Evolutionary conservation across 2,329 filamentous ascomycete genomes (phyloP), one percentile per base, ranked within the genome.

Genomic region (Basipetospora sp.): DNA sequence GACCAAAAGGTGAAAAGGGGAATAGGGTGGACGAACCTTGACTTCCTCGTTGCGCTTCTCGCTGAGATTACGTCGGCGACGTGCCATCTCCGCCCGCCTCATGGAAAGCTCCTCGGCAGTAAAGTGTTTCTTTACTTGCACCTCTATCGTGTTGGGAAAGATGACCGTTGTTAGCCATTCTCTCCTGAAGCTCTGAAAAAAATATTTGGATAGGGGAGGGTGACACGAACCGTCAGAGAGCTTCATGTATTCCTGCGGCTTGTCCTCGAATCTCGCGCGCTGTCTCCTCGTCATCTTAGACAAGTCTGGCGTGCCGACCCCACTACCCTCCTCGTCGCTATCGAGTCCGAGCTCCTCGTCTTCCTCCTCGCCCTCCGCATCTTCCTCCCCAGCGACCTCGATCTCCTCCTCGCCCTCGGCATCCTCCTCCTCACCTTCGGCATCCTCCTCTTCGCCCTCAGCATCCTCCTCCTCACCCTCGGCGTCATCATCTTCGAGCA

Each of bases 11-110:
- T 14, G 3, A 13, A 20, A 14, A n/a, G 13, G 18, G 17, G 32
- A 25, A 4, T 17, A 10, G 19, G 28, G 18, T 9, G 25, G 9
- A 14, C 13, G 11, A 14, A 68, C 70, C 65, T 74, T 75, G 53
- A 76, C 71, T 56, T 76, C 71, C 43, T 76, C 71, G 43, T 70
- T 75, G 34, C 71, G 68, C 56, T 76, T 76, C 44, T 76, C 71
- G 47, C 71, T 74, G n/a, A 75, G 60, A 46, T 76, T 76, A 32
- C 71, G 65, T 41, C 71, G 60, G 32, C 71, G 63, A 18, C 71
- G 67, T 3, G 71, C 71, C 71, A 76, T 75, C 48, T 76, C 71
- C 29, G 71, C 65, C 5, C 71, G 62, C 10, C 71, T 63, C 71
- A 76, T 75, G 17, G 70, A 74, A 9, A 74, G 51, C 44, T 76